A percentile compares a stretch with the other conserved stretches of the same genome.
Evolutionary conservation across 2,329 filamentous ascomycete genomes (phyloP).

Genomic region (Nannizziopsis arthrosporioides): DNA sequence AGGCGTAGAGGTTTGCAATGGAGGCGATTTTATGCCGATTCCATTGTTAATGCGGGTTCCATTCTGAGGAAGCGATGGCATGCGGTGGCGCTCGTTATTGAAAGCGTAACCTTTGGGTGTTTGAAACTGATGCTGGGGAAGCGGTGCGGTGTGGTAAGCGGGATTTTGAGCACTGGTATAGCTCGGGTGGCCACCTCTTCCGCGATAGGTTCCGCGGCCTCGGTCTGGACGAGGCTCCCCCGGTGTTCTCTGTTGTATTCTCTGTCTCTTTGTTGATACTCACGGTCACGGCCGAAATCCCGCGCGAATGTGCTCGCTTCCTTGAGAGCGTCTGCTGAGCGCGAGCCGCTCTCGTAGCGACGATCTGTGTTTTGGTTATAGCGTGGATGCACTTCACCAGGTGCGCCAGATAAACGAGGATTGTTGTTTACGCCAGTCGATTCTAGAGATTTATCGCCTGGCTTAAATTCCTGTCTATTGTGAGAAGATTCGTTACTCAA

Average conservation of each 20-base stretch:
- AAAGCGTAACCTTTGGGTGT: slow-evolving; percentile 32
- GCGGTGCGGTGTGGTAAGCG: slow-evolving; percentile 31
- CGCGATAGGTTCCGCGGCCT: slow-evolving; percentile 32
- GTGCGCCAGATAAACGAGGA: slow-evolving; percentile 21
- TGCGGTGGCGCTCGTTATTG: slow-evolving; percentile 31
- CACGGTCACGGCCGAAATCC: slow-evolving; percentile 19
- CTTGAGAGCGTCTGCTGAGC: slow-evolving; percentile 27
- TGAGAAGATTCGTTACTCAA: slow-evolving; percentile 21
- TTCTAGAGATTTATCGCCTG: slow-evolving; percentile 26
- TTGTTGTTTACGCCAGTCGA: slow-evolving; percentile 11
- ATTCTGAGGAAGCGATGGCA: slow-evolving; percentile 26
- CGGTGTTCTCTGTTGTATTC: slow-evolving; percentile 20
- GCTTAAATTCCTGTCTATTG: slow-evolving; percentile 26
- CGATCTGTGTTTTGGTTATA: slow-evolving; percentile 24
- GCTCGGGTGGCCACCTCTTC: slow-evolving; percentile 29
- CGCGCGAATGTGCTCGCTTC: slow-evolving; percentile 21
- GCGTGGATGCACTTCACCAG: slow-evolving; percentile 25
- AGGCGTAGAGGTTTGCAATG: slow-evolving; percentile 45
- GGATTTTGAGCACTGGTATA: slow-evolving; percentile 27
- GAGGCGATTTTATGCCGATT: slow-evolving; percentile 48
- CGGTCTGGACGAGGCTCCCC: slow-evolving; percentile 29
- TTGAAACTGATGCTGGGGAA: slow-evolving; percentile 32
- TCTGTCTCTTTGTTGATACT: slow-evolving; percentile 13
- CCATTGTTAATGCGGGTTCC: slow-evolving; percentile 38
- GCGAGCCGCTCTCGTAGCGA: slow-evolving; percentile 29